These are phyloP conservation scores for Penicillium thymicola DNA, from an alignment of 2,329 filamentous ascomycete species.

Conservation along the genomic window DNA sequence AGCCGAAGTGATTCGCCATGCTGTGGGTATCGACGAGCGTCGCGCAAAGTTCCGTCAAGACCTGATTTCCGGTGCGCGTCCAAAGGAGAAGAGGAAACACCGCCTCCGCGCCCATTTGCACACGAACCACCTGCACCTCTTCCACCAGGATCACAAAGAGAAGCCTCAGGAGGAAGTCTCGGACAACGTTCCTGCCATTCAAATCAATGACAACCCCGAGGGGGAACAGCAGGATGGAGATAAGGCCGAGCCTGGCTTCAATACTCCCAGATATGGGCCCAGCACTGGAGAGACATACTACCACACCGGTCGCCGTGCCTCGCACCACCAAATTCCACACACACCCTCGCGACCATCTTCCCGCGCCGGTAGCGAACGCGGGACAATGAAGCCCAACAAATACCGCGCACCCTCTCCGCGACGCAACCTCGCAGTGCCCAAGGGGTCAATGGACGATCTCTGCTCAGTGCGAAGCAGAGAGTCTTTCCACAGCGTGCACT, in stretches of 20 bases:
- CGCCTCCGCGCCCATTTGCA: conserved; percentile 20
- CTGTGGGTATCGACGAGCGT: conserved; percentile 57
- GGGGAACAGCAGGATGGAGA: conserved; percentile 2
- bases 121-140: conserved; percentile 23
- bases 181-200: conserved; percentile 30
- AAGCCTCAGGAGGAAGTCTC: conserved; percentile 10
- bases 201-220: conserved; percentile 26
- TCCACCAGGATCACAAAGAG: conserved; percentile 17
- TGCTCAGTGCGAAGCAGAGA: conserved; percentile 22
- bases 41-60: conserved; percentile 59
- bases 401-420: conserved; percentile 30
- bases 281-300: conserved; percentile 29
- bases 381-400: conserved; percentile 13
- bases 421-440: conserved; percentile 30
- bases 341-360: conserved; percentile 6
- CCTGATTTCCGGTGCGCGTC: conserved; percentile 48
- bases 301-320: conserved; percentile 20
- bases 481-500: conserved; percentile 24
- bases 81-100: conserved; percentile 18
- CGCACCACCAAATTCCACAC: conserved; percentile 13
- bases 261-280: conserved; percentile 12
- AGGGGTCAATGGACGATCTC: conserved; percentile 31
- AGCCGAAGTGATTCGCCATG: conserved; percentile 55
- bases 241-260: neutral
- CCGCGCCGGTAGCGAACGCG: conserved; percentile 13